Base-by-base conservation (phyloP, 129 eudicot genomes). In the Erigeron canadensis region DNA sequence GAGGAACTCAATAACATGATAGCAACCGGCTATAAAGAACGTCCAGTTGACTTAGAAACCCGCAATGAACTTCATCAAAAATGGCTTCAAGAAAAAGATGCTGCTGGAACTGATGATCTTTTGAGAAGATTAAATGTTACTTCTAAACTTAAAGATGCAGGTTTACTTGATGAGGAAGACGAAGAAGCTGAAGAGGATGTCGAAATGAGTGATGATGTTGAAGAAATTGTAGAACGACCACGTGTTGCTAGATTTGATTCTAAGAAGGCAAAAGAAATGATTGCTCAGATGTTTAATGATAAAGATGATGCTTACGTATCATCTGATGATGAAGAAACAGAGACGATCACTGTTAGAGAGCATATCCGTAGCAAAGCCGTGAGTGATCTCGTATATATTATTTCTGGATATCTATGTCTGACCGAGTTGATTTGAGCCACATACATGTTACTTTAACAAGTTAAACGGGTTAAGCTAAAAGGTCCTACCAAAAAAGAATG, bases 1-100 rank as follows among this genome's bases (percentile, higher is more conserved):
- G 96, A 85, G 28, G 96, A 92, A 53, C 80, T 92, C 48, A 72
- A 75, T 62, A 86, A 89, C 46, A 80, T 89, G 77, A 86, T 92
- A 64, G 98, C 79, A 59, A 85, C 95, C 45, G 88, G 81, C 37
- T 92, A 75, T 67, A 64, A 83, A 78, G 98, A 92, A 73, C 80
- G 67, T 62, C 86, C 89, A 75, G 60, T 72, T 54, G 96, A 92
- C 45, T 57, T 75, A 15, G 91, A 86, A 75, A 82, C 75, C 48
- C 89, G 98, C 40, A 79, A 89, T 68, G 98, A 89, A 81, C 98
- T 92, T 80, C 98, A 92, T 72, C 95, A 92, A 51, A 89, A 85
- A 82, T 92, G 98, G 98, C 95, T 92, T 69, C 84, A 89, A 81
- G 96, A 89, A 78, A 91, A 89, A 80, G 98, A 92, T 81, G 96